These are phyloP conservation scores for Bretziella fagacearum DNA, from an alignment of 2,329 filamentous ascomycete genomes.

Conservation along the genomic window DNA sequence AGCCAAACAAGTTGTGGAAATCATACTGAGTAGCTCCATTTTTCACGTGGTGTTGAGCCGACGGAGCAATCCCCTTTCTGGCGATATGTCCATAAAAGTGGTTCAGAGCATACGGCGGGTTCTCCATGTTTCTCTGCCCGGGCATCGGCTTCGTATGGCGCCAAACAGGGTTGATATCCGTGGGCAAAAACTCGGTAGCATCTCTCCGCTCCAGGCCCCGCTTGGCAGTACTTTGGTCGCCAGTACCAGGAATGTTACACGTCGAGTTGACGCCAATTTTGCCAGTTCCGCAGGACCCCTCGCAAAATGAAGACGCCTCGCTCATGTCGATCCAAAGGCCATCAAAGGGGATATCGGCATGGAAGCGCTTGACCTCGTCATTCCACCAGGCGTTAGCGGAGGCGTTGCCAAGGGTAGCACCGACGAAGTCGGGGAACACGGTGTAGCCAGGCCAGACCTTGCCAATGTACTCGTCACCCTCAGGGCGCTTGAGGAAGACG, in stretches of 20 bases:
- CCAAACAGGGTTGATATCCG: constrained; percentile 10
- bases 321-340: constrained; percentile 44
- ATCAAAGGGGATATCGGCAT: constrained; percentile 33
- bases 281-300: constrained; percentile 52
- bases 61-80: constrained; percentile 42
- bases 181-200: constrained; percentile 5
- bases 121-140: constrained; percentile 49
- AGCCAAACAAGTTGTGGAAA: constrained; percentile 63
- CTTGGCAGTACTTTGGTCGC: constrained; percentile 22
- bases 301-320: constrained; percentile 46
- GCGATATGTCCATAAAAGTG: constrained; percentile 42
- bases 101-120: constrained; percentile 62
- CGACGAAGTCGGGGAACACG: constrained; percentile 55
- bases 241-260: constrained; percentile 16
- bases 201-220: neutral
- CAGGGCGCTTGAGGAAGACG: constrained; percentile 36
- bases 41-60: constrained; percentile 43
- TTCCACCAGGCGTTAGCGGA: constrained; percentile 54
- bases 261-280: constrained; percentile 39
- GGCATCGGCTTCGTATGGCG: constrained; percentile 38
- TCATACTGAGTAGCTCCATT: constrained; percentile 65
- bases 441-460: constrained; percentile 61
- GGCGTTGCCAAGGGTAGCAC: constrained; percentile 38
- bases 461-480: constrained; percentile 40
- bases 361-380: constrained; percentile 40